A percentile compares a stretch with the other conserved stretches of the same genome.
These are phyloP conservation scores for Rhizopus delemar DNA, from an alignment of 371 early-diverging fungal species.

Conservation along the genomic window DNA sequence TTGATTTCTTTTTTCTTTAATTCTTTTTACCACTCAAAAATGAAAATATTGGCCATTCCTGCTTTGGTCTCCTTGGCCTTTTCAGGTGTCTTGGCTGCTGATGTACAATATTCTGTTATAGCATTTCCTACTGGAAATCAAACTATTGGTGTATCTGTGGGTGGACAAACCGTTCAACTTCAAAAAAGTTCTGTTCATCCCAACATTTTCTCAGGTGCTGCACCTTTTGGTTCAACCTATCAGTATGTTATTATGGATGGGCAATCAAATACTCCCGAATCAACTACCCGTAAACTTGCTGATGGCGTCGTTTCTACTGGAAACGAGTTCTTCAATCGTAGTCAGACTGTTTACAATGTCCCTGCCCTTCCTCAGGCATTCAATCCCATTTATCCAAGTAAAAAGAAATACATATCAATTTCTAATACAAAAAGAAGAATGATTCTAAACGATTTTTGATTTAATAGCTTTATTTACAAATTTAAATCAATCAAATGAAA, in stretches of 20 bases:
- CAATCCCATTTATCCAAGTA: constrained; percentile 36
- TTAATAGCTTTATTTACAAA: constrained; percentile 28
- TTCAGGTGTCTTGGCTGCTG: constrained; percentile 24
- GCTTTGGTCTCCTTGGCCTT: constrained; percentile 16
- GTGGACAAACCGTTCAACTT: constrained; percentile 33
- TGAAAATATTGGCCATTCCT: constrained; percentile 21
- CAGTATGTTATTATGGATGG: constrained; percentile 37
- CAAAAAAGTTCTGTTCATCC: constrained; percentile 26
- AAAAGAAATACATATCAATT: background rate
- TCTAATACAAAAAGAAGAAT: no score
- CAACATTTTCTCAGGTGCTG: constrained; percentile 39
- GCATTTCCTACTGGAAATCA: constrained; percentile 41
- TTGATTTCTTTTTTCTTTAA: constrained; percentile 4
- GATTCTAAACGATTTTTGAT: background rate
- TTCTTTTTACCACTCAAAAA: constrained; percentile 8
- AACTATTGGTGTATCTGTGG: constrained; percentile 39
- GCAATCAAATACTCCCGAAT: constrained; percentile 24
- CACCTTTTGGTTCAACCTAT: constrained; percentile 39
- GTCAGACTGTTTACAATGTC: constrained; percentile 40
- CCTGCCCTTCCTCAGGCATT: constrained; percentile 58
- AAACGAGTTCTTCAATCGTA: constrained; percentile 58
- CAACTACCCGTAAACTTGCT: constrained; percentile 39
- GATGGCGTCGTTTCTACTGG: constrained; percentile 42
- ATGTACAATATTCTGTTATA: constrained; percentile 48
- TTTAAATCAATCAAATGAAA: constrained; percentile 42